Evolutionary conservation across 208 protist genomes (phyloP).

Genomic region (Trypanosoma lewisi): DNA sequence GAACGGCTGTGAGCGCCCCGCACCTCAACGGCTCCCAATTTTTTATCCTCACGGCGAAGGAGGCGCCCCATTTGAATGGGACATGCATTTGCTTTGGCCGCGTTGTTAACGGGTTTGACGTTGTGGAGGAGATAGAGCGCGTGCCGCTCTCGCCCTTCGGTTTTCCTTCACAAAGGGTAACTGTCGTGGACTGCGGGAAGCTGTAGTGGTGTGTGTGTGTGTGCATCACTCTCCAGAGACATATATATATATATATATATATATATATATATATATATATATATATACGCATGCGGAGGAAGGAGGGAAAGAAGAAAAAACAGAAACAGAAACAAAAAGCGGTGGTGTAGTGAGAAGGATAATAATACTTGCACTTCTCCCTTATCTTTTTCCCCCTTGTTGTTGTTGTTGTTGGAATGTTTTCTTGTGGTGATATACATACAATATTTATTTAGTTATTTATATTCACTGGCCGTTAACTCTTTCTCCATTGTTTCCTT

Average conservation of each 20-base stretch:
- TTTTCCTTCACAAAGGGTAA: constrained; percentile 36
- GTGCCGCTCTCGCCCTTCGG: constrained; percentile 46
- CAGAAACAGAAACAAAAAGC: neutral
- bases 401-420: too few relatives aligned
- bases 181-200: constrained; percentile 67
- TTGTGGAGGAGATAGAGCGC: constrained; percentile 77
- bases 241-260: neutral
- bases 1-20: constrained; percentile 97
- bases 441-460: too few relatives aligned
- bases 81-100: constrained; percentile 96
- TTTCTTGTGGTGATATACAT: too few relatives aligned
- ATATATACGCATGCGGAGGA: neutral
- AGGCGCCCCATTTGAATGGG: constrained; percentile 77
- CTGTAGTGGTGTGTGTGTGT: constrained; percentile 24
- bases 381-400: neutral
- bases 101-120: constrained; percentile 80
- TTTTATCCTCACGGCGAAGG: constrained; percentile 82
- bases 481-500: neutral
- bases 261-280: neutral
- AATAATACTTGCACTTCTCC: neutral
- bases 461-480: too few relatives aligned
- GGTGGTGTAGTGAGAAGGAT: neutral
- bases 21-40: constrained; percentile 96
- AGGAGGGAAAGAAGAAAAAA: constrained; percentile 5
- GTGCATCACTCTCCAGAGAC: neutral